Conservation (phyloP, 352 stramenopile genomes). For the Peronosclerospora sorghi region DNA sequence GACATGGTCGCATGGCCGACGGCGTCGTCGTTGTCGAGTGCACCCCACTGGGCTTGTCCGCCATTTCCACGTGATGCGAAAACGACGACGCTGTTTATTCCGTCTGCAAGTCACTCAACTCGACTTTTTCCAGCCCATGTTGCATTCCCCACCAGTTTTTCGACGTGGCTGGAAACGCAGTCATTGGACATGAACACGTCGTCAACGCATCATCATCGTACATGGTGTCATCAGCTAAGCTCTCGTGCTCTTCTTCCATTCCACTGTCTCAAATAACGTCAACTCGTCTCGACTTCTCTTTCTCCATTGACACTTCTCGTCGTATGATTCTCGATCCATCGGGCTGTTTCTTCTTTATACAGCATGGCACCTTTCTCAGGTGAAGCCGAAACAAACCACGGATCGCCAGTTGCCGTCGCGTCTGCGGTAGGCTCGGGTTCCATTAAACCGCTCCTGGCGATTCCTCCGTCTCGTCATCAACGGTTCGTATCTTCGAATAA, state of each 20-base stretch:
- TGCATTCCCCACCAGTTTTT: conserved; percentile 73
- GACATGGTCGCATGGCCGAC: conserved; percentile 46
- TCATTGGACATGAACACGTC: conserved; percentile 32
- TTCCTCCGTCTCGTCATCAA: conserved; percentile 9
- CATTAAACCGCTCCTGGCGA: conserved; percentile 52
- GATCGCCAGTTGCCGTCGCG: conserved; percentile 16
- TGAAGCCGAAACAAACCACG: conserved; percentile 57
- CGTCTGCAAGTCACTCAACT: conserved; percentile 67
- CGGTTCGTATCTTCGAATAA: conserved; percentile 32
- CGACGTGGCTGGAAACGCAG: conserved; percentile 44
- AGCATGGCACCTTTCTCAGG: conserved; percentile 30
- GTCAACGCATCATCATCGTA: conserved; percentile 20
- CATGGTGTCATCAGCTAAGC: not conserved
- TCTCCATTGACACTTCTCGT: conserved; percentile 7
- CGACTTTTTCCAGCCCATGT: conserved; percentile 31
- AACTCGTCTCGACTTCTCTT: conserved; percentile 12
- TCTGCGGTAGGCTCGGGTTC: conserved; percentile 13
- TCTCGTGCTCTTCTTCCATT: conserved; percentile 28
- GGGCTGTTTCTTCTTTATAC: conserved; percentile 44
- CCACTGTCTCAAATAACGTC: conserved; percentile 31
- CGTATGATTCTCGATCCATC: conserved; percentile 55
- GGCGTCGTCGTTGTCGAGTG: conserved; percentile 12
- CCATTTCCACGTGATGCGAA: conserved; percentile 44
- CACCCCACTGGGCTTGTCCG: conserved; percentile 25
- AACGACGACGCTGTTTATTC: conserved; percentile 63